phyloP scores from a whole-genome alignment of 164 flowering plant genomes.

The Litsea cubeba region DNA sequence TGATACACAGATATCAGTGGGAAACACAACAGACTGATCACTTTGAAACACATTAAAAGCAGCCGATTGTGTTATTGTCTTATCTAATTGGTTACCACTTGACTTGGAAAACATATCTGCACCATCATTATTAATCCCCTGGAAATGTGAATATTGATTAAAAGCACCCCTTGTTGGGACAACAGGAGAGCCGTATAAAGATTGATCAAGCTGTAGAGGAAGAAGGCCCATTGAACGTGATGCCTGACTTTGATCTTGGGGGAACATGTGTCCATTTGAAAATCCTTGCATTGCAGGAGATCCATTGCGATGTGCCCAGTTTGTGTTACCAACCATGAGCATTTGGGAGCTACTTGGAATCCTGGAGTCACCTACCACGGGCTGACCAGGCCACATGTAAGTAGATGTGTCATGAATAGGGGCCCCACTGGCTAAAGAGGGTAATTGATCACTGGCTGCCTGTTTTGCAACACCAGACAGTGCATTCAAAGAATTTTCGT shows the following conservation, averaged over 20 bases:
- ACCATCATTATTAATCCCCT: slow-evolving; percentile 39
- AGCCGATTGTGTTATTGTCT: slow-evolving; percentile 34
- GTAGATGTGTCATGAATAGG: slow-evolving; percentile 38
- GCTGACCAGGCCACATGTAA: slow-evolving; percentile 18
- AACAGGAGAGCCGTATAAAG: slow-evolving; percentile 56
- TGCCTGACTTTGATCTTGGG: slow-evolving; percentile 42
- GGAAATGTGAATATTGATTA: slow-evolving; percentile 39
- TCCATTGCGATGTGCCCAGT: slow-evolving; percentile 42
- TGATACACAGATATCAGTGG: slow-evolving; percentile 29
- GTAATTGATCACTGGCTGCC: slow-evolving; percentile 32
- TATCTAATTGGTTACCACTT: slow-evolving; percentile 33
- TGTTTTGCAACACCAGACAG: slow-evolving; percentile 34
- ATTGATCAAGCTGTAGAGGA: slow-evolving; percentile 50
- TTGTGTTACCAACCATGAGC: slow-evolving; percentile 32
- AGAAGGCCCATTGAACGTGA: slow-evolving; percentile 35
- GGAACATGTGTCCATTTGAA: slow-evolving; percentile 29
- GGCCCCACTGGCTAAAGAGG: slow-evolving; percentile 39
- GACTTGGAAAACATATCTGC: slow-evolving; percentile 27
- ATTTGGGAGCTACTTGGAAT: slow-evolving; percentile 30
- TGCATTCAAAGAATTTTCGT: slow-evolving; percentile 37
- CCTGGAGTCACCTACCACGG: slow-evolving; percentile 19
- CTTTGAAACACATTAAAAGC: slow-evolving; percentile 34
- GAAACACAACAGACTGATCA: slow-evolving; percentile 28
- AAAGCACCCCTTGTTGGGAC: slow-evolving; percentile 29
- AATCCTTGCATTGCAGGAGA: slow-evolving; percentile 40